These are phyloP conservation scores for Thraustochytrium striatum DNA, from an alignment of 352 stramenopile genomes.

Conservation along the genomic window DNA sequence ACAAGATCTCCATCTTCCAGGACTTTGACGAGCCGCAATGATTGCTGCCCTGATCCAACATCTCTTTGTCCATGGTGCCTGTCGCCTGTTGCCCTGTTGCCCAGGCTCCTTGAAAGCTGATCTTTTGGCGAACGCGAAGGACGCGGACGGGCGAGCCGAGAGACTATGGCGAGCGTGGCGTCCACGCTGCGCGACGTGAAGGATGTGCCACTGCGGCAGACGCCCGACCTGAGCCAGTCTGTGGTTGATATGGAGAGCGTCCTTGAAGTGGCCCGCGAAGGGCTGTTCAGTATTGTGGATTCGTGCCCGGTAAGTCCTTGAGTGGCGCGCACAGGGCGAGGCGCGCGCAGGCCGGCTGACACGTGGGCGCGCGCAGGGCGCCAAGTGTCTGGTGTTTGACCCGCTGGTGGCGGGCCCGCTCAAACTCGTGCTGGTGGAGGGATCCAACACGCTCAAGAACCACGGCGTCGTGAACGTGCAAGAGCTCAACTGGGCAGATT, in stretches of 20 bases:
- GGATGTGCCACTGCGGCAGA: conserved; percentile 31
- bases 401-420: conserved; percentile 22
- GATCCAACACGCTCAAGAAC: conserved; percentile 6
- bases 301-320: conserved; percentile 3
- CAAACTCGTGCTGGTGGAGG: conserved; percentile 41
- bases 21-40: neutral
- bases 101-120: neutral
- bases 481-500: conserved; percentile 43
- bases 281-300: conserved; percentile 18
- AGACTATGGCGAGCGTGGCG: neutral
- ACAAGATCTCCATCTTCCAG: conserved; percentile 34
- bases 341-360: neutral
- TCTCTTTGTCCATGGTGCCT: too few species aligned
- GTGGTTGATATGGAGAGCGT: conserved; percentile 22
- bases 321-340: neutral
- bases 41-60: too few species aligned
- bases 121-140: too few species aligned
- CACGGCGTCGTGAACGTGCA: conserved; percentile 41
- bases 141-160: neutral
- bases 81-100: too few species aligned
- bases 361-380: neutral
- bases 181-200: conserved; percentile 1
- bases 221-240: conserved; percentile 3
- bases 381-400: conserved; percentile 40
- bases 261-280: conserved; percentile 5